Evolutionary conservation across 352 stramenopile species (phyloP), one percentile per base, ranked within the genome.

Genomic region (Phytophthora multivora): DNA sequence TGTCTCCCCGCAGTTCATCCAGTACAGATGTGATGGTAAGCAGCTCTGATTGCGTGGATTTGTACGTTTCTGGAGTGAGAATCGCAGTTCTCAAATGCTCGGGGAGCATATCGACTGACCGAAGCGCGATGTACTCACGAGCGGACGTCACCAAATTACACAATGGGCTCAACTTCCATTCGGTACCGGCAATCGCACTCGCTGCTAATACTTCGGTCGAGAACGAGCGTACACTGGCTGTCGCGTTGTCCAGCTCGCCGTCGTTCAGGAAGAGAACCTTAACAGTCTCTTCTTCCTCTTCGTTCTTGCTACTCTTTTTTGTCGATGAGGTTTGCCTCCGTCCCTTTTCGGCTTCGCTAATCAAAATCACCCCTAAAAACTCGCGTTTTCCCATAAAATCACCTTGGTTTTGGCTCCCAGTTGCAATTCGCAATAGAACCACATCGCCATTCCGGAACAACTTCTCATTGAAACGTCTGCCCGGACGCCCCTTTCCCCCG

Each of bases 261-360:
- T 92, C 83, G 50, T 91, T 91, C 4, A 96, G 62, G 36, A 96
- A 93, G 26, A 93, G 60, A 12, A 96, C 71, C 8, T 84, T 86
- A 6, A 90, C 66, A 3, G 77, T 66, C 26, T 93, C 87, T 46
- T 91, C 77, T 52, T 90, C 28, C 9, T 33, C 82, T 28, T 89
- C 73, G 11, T 76, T 73, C 41, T 77, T 70, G 51, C 55, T 51
- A 28, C 69, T 75, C 52, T 82, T 79, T 49, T 77, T 79, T 15
- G 60, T 63, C 5, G 57, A 64, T 15, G 59, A 70, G 19, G 69
- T 72, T 63, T 86, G 77, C 11, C 77, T 73, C 18, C 82, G 83
- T 6, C 69, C 79, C 30, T 83, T 89, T 49, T 93, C 86, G 3
- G 70, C 74, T 45, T 95, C 83, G 33, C 73, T 95, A 40, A 95